Evolutionary conservation across 306 rosid species (phyloP).

Genomic region (Acacia acuminata): DNA sequence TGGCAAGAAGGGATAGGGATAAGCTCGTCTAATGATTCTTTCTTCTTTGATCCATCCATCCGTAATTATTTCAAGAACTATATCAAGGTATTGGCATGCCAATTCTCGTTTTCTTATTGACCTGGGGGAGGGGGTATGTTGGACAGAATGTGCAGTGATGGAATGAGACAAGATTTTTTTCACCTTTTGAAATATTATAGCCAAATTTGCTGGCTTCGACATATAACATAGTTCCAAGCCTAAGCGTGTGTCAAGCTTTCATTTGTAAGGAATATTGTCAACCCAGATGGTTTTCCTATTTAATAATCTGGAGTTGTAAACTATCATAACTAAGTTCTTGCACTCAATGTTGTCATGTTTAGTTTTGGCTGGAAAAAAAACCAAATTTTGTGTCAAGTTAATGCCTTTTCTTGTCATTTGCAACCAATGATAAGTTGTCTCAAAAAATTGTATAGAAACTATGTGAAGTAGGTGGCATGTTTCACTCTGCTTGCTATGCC

Average conservation of each 20-base stretch:
- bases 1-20: slow-evolving; percentile 95
- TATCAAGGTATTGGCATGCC: slow-evolving; percentile 57
- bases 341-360: neutral
- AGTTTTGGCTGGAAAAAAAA: neutral
- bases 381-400: neutral
- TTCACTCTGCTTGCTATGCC: slow-evolving; percentile 14
- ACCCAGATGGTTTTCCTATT: neutral
- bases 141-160: slow-evolving; percentile 17
- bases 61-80: slow-evolving; percentile 82
- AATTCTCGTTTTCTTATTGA: neutral
- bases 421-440: slow-evolving; percentile 10
- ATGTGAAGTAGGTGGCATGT: slow-evolving; percentile 3
- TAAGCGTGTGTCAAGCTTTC: neutral
- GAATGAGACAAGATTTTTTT: neutral
- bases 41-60: slow-evolving; percentile 92
- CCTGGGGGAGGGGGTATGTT: neutral
- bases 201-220: neutral
- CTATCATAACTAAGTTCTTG: neutral
- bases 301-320: neutral
- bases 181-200: neutral
- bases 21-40: slow-evolving; percentile 93
- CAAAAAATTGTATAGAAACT: slow-evolving; percentile 11
- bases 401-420: neutral
- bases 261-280: neutral
- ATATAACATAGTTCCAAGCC: neutral